A percentile compares a stretch with the other conserved stretches of the same genome.
Evolutionary conservation across 2,329 filamentous ascomycete genomes (phyloP).

Genomic region (Colletotrichum tabaci): DNA sequence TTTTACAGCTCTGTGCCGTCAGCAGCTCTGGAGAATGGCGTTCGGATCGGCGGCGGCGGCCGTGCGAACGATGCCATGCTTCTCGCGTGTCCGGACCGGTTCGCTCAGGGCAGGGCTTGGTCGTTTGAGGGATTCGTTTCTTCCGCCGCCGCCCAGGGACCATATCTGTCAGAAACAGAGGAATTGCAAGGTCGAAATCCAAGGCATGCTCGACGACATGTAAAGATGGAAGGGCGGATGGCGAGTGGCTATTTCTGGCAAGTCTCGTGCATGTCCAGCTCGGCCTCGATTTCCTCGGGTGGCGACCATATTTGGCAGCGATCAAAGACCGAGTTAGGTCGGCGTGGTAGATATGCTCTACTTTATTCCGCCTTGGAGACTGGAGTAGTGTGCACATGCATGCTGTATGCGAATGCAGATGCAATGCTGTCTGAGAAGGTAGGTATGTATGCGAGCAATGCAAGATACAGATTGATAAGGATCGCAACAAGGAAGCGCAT

Average conservation of each 20-base stretch:
- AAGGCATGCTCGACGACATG: background rate
- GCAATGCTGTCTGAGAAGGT: constrained; percentile 27
- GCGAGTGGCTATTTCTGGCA: constrained; percentile 28
- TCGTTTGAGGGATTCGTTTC: background rate
- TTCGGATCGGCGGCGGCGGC: constrained; percentile 3
- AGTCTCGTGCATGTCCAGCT: constrained; percentile 18
- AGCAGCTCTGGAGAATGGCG: background rate
- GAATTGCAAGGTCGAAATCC: background rate
- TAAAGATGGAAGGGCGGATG: background rate
- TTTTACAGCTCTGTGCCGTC: constrained; percentile 6
- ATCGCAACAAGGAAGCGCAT: background rate
- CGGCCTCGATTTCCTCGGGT: constrained; percentile 3
- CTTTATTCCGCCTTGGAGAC: background rate
- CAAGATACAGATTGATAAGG: constrained; percentile 21
- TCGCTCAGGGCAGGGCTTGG: background rate
- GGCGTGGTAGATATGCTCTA: background rate
- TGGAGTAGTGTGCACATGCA: constrained; percentile 7
- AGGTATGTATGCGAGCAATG: constrained; percentile 32
- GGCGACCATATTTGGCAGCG: background rate
- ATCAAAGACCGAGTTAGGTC: background rate
- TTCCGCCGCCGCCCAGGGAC: background rate
- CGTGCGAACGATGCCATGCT: constrained; percentile 20
- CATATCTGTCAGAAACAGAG: constrained; percentile 2
- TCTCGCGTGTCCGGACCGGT: background rate
- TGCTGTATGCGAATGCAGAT: constrained; percentile 17